These are phyloP conservation scores for Persicaria maculosa DNA, from an alignment of 148 eudicot species.

Conservation along the genomic window DNA sequence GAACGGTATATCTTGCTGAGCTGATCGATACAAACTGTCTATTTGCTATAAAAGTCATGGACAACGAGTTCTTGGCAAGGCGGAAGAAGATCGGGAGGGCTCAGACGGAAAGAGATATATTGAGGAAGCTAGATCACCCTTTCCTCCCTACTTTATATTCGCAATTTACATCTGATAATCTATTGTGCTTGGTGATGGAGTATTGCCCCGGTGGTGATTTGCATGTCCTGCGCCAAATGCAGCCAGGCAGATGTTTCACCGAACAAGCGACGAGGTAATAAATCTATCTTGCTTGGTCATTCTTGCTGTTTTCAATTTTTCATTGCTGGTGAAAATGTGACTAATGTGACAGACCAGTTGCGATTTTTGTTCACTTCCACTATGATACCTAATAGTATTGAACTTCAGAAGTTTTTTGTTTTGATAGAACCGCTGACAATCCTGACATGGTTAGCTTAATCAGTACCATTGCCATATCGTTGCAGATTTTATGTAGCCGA, in stretches of 20 bases:
- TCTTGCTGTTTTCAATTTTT: background rate
- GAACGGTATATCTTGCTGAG: constrained; percentile 93
- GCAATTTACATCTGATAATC: constrained; percentile 80
- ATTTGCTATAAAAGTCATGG: constrained; percentile 97
- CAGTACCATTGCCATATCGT: background rate
- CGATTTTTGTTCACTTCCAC: no score
- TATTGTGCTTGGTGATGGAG: constrained; percentile 95
- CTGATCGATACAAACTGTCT: constrained; percentile 62
- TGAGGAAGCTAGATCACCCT: constrained; percentile 90
- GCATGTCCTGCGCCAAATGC: constrained; percentile 89
- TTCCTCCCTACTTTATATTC: constrained; percentile 86
- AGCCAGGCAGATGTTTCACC: constrained; percentile 73
- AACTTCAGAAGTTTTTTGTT: background rate
- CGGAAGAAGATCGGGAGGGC: constrained; percentile 84
- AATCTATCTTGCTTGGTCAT: background rate
- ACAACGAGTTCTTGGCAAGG: constrained; percentile 75
- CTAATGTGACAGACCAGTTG: background rate
- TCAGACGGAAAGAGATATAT: constrained; percentile 82
- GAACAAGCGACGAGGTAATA: constrained; percentile 91
- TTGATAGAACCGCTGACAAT: background rate
- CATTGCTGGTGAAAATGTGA: background rate
- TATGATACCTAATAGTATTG: no score
- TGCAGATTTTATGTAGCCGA: constrained; percentile 85
- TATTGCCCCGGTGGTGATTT: constrained; percentile 95
- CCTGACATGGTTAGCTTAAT: background rate